These are phyloP conservation scores for Vanrija sp. DNA, from an alignment of 1,284 basidiomycete species.

Conservation along the genomic window DNA sequence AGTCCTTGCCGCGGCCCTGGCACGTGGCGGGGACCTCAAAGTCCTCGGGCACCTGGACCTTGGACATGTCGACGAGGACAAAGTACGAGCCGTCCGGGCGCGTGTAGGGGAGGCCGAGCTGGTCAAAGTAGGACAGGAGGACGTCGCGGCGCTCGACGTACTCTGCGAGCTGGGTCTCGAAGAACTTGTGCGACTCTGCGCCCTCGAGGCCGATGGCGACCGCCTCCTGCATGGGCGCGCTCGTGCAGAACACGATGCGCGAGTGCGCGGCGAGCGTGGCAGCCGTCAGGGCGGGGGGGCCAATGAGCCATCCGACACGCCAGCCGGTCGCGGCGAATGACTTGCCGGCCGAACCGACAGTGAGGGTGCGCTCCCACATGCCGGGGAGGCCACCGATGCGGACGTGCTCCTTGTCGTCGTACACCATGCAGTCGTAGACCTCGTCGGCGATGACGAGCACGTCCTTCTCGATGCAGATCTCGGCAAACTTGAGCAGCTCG, in stretches of 20 bases:
- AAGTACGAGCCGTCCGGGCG: conserved; percentile 87
- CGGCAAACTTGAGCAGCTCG: conserved; percentile 80
- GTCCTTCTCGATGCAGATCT: conserved; percentile 85
- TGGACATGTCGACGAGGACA: conserved; percentile 79
- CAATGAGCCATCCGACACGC: conserved; percentile 93
- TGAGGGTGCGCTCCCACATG: conserved; percentile 96
- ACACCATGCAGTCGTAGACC: conserved; percentile 96
- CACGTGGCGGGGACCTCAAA: conserved; percentile 77
- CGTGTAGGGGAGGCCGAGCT: conserved; percentile 79
- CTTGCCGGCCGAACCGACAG: conserved; percentile 76
- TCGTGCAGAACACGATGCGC: conserved; percentile 91
- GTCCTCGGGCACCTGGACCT: conserved; percentile 72
- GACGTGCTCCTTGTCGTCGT: conserved; percentile 80
- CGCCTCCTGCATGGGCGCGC: conserved; percentile 88
- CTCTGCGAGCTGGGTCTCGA: conserved; percentile 69
- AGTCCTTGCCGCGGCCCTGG: conserved; percentile 78
- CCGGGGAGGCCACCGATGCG: conserved; percentile 87
- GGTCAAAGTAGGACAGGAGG: conserved; percentile 73
- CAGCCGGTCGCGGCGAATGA: conserved; percentile 98
- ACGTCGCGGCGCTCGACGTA: conserved; percentile 77
- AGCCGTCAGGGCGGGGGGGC: conserved; percentile 72
- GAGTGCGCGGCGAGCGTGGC: conserved; percentile 87
- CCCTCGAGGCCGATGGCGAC: conserved; percentile 79
- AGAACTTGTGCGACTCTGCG: conserved; percentile 69
- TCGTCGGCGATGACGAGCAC: conserved; percentile 92